Conservation (phyloP, 2,329 filamentous ascomycete species). For the Basipetospora chlamydospora region DNA sequence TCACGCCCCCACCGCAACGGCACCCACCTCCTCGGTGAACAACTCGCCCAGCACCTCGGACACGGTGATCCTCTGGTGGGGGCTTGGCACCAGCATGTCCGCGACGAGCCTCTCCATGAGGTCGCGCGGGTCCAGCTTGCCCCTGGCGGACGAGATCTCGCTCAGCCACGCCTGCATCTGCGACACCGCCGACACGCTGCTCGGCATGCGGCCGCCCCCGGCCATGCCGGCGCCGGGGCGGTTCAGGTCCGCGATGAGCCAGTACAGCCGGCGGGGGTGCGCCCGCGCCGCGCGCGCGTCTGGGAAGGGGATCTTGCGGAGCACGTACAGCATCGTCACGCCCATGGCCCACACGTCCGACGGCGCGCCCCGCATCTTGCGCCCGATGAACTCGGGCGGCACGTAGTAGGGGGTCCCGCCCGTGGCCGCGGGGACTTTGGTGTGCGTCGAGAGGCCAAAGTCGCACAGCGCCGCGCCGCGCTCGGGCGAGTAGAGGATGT, state of each 20-base stretch:
- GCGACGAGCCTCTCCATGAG: slow-evolving; percentile 34
- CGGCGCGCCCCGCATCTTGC: slow-evolving; percentile 35
- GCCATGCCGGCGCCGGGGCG: slow-evolving; percentile 18
- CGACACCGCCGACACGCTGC: slow-evolving; percentile 23
- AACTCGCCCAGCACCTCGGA: slow-evolving; percentile 32
- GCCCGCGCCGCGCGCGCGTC: slow-evolving; percentile 33
- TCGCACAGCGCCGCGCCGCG: slow-evolving; percentile 46
- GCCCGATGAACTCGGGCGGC: slow-evolving; percentile 44
- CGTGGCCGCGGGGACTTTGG: slow-evolving; percentile 28
- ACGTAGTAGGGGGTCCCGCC: slow-evolving; percentile 49
- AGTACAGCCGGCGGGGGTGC: slow-evolving; percentile 37
- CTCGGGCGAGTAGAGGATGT: slow-evolving; percentile 44
- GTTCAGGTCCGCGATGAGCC: slow-evolving; percentile 43
- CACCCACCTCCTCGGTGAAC: slow-evolving; percentile 17
- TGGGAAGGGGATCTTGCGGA: slow-evolving; percentile 40
- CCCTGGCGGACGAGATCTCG: slow-evolving; percentile 34
- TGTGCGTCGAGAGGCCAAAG: slow-evolving; percentile 39
- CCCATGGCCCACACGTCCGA: slow-evolving; percentile 47
- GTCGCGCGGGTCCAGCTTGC: slow-evolving; percentile 29
- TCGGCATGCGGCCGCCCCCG: slow-evolving; percentile 16
- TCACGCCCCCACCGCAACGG: too few relatives aligned
- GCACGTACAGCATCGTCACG: slow-evolving; percentile 44
- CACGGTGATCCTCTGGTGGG: slow-evolving; percentile 38
- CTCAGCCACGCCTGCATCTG: slow-evolving; percentile 44
- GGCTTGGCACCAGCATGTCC: slow-evolving; percentile 39